Base-by-base conservation (phyloP, 2,329 filamentous ascomycete genomes). In the Beauveria scarabaeidicola region DNA sequence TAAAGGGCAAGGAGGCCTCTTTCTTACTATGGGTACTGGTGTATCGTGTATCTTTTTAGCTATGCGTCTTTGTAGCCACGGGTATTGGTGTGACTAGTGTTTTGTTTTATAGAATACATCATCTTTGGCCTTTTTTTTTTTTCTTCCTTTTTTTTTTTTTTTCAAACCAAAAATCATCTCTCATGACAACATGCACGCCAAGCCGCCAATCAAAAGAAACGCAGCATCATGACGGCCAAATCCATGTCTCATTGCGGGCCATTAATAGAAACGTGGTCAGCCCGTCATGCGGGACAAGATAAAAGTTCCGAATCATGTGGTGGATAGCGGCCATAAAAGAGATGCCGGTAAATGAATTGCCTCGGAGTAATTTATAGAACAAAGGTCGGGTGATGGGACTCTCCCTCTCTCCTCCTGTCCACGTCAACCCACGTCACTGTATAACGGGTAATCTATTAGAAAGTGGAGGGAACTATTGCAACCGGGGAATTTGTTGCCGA, bases 141-240 rank as follows among this genome's bases (percentile, higher is more conserved):
- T 5, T 10, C n/a, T n/a, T n/a, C n/a, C n/a, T 46, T n/a, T 9
- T 7, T 8, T 9, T 5, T 10, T 44, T 36, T 6, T 10, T 17
- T 8, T 44, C 11, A 25, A 51, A 15, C n/a, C n/a, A 21, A 10
- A 21, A 43, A 10, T 9, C 27, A 29, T 29, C 27, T 29, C 1
- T 29, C 17, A 21, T 51, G 21, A 36, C 43, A 7, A 51, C 36
- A 58, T 51, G 55, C 55, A 52, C 17, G 55, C 55, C 55, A 58
- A 58, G 55, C 15, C 55, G 46, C 55, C 47, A 58, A 58, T 58
- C 55, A 15, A 36, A 23, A n/a, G 5, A 9, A 40, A 51, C 8
- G 55, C 55, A 58, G 54, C 29, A 56, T 48, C 50, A 50, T 38
- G 32, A 58, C 29, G 46, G 36, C 36, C 44, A 51, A 25, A 40